Conservation (phyloP, 176 grass and related monocot species). For the Aegilops umbellulata region DNA sequence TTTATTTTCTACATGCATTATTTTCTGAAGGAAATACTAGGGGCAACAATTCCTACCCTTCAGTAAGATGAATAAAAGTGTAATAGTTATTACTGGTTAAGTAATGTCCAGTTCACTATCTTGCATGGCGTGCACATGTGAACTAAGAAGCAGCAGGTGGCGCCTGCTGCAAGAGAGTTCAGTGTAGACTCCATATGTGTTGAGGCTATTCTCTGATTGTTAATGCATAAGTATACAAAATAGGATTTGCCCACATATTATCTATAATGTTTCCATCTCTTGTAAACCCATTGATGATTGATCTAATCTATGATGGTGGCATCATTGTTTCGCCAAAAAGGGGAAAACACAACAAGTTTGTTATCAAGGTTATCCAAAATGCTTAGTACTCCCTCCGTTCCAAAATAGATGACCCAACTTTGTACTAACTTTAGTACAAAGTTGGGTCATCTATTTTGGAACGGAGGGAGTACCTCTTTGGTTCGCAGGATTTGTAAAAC, state of each 20-base stretch:
- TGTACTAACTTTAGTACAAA: no score
- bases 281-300: neutral
- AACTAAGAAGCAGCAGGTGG: neutral
- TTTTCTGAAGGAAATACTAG: constrained; percentile 17
- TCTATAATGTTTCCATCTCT: constrained; percentile 1
- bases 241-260: neutral
- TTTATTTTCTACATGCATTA: neutral
- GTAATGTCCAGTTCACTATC: neutral
- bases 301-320: no score
- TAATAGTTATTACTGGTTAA: neutral
- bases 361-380: no score
- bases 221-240: neutral
- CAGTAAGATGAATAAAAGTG: constrained; percentile 3
- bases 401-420: no score
- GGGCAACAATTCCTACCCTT: neutral
- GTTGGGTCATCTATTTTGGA: no score
- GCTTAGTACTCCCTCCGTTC: no score
- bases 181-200: neutral
- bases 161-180: neutral
- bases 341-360: no score
- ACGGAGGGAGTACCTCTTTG: no score
- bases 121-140: neutral
- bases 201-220: neutral
- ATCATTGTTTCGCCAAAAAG: no score
- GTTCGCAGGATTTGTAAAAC: no score